phyloP scores from a whole-genome alignment of 805 yeast species.

The Myxozyma kluyveri region DNA sequence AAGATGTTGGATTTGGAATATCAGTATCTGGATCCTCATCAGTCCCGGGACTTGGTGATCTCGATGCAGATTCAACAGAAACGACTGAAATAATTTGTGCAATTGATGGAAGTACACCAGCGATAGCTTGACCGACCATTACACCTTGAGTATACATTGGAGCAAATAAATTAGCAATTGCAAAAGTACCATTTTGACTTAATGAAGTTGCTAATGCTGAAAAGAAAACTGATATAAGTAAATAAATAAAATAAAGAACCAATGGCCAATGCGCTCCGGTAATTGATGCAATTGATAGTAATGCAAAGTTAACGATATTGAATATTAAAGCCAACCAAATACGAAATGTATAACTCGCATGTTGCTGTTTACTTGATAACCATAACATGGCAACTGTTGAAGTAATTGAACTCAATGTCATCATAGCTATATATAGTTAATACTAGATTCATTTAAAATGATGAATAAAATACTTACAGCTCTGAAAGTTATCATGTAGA shows the following conservation, averaged over 20 bases:
- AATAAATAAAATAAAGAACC: conserved; percentile 43
- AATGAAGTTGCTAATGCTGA: conserved; percentile 62
- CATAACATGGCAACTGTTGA: conserved; percentile 34
- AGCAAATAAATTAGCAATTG: conserved; percentile 74
- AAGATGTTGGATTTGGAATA: neutral
- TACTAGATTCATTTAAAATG: conserved; percentile 29
- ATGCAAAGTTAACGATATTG: conserved; percentile 18
- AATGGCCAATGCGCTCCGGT: conserved; percentile 20
- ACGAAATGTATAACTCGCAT: conserved; percentile 27
- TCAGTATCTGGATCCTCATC: too few species aligned
- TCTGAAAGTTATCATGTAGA: conserved; percentile 51
- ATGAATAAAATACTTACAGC: conserved; percentile 31
- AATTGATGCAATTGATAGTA: conserved; percentile 27
- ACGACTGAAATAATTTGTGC: conserved; percentile 58
- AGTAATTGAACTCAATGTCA: conserved; percentile 38
- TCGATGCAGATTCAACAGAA: conserved; percentile 25
- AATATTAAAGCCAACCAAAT: conserved; percentile 25
- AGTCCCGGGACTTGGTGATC: neutral
- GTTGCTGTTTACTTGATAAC: conserved; percentile 16
- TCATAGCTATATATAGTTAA: conserved; percentile 5
- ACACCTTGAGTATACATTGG: conserved; percentile 80
- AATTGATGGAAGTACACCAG: conserved; percentile 87
- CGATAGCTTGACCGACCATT: conserved; percentile 92
- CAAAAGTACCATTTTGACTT: conserved; percentile 88
- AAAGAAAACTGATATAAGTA: conserved; percentile 61